Conservation (phyloP, 2,329 filamentous ascomycete species). For the Pseudocercospora eumusae region DNA sequence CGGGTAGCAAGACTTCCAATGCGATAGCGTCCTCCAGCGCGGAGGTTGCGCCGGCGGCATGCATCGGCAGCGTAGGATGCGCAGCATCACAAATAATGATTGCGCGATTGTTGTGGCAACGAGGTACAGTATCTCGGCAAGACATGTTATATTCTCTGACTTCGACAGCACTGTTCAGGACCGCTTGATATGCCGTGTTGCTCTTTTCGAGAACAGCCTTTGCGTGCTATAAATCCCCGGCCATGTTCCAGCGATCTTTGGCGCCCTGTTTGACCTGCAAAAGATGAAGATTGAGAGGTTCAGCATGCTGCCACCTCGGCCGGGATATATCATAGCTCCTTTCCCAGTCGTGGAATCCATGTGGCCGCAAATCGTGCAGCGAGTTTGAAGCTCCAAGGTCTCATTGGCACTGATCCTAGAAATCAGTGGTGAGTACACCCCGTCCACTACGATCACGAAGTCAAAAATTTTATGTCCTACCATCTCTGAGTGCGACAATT, state of each 20-base stretch:
- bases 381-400: neutral
- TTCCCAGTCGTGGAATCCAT: neutral
- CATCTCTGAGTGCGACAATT: no score
- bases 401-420: no score
- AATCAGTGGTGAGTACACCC: no score
- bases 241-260: neutral
- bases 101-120: neutral
- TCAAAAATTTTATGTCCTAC: no score
- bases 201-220: neutral
- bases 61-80: neutral
- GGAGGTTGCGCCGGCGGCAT: neutral
- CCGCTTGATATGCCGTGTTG: neutral
- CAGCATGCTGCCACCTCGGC: neutral
- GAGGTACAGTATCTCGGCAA: neutral
- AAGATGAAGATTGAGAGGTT: neutral
- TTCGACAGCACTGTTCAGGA: neutral
- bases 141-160: neutral
- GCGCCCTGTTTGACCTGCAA: neutral
- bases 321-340: neutral
- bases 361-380: neutral
- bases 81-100: neutral
- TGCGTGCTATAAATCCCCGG: neutral
- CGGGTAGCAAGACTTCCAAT: neutral
- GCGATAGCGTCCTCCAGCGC: neutral
- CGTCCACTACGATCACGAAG: no score